Percentiles rank a stretch among this genome's conserved stretches.
Evolutionary conservation across 352 stramenopile genomes (phyloP).

Genomic region (Phytophthora syringae): DNA sequence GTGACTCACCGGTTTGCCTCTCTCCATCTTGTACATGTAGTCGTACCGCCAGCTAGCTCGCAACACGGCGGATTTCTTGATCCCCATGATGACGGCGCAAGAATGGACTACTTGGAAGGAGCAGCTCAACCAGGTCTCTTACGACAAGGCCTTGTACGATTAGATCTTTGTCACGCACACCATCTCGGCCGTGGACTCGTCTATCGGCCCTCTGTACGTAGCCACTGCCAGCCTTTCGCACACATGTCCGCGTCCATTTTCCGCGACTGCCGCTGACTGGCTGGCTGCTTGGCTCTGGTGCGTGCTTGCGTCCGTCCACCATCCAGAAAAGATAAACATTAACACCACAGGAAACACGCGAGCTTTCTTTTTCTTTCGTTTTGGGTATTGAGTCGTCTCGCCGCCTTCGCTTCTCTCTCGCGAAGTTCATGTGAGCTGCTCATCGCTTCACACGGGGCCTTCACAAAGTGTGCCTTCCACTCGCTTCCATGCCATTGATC

Average conservation of each 20-base stretch:
- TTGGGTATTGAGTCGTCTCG: slow-evolving; percentile 32
- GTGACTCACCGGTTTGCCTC: slow-evolving; percentile 14
- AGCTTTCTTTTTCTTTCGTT: slow-evolving; percentile 53
- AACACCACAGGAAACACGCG: slow-evolving; percentile 48
- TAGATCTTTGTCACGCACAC: slow-evolving; percentile 31
- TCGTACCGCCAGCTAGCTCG: slow-evolving; percentile 80
- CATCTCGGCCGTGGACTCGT: slow-evolving; percentile 1
- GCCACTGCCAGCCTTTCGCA: slow-evolving; percentile 10
- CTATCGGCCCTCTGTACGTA: slow-evolving; percentile 3
- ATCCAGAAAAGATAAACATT: slow-evolving; percentile 42
- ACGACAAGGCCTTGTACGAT: slow-evolving; percentile 84
- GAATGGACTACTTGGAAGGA: slow-evolving; percentile 89
- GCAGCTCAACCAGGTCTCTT: slow-evolving; percentile 71
- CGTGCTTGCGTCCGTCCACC: slow-evolving; percentile 26
- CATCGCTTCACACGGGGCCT: slow-evolving; percentile 26
- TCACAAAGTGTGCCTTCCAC: slow-evolving; percentile 29
- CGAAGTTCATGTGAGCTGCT: slow-evolving; percentile 30
- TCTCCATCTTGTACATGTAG: slow-evolving; percentile 44
- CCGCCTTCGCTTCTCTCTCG: slow-evolving; percentile 26
- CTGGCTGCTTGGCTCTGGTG: slow-evolving; percentile 14
- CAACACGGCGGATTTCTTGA: slow-evolving; percentile 78
- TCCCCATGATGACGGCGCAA: slow-evolving; percentile 83
- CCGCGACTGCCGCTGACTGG: not conserved
- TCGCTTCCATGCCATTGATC: slow-evolving; percentile 32
- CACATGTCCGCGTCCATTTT: slow-evolving; percentile 12